Evolutionary conservation across 331 rosid genomes (phyloP), one percentile per base, ranked within the genome.

Genomic region (Pyracantha coccinea): DNA sequence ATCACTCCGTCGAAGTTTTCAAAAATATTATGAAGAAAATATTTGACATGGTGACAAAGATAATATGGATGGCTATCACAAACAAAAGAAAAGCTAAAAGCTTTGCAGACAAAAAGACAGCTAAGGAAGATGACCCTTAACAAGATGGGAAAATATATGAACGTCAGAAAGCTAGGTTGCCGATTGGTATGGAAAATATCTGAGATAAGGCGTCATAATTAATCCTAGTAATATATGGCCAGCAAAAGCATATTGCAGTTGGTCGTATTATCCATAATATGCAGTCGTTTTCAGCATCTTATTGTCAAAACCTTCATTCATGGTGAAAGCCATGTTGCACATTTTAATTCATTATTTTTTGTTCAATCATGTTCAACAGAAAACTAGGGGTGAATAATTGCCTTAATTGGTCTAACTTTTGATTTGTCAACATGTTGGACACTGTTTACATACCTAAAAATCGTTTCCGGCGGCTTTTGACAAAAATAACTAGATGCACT

Each of bases 171-270:
- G 58, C 41, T 38, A 16, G 50, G 19, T 35, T 59, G 68, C 44
- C 58, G n/a, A 35, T 31, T 59, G 76, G 57, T 24, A 14, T 24
- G 76, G 68, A 64, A 72, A 35, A 25, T 72, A 59, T 72, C 76
- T 58, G 38, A 59, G 41, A 38, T 58, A 58, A 57, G 66, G 35
- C 27, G 33, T 58, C 57, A 6, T 2, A 52, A 52, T 52, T 41
- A 41, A 3, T 41, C 47, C 47, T 11, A 10, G 47, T 41, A 41
- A 41, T 41, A 3, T 41, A 3, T 41, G 66, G 8, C 75, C 53
- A 45, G 66, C 24, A 55, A 12, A 41, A 41, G 14, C 47, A 41
- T 41, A 41, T 41, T 41, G 47, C 47, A 19, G 47, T 70, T 52
- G 24, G 38, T 5, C 66, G 25, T 55, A 55, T n/a, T 20, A 55